phyloP scores from a whole-genome alignment of 2,329 filamentous ascomycete genomes.

The Tympanopsis confertula region DNA sequence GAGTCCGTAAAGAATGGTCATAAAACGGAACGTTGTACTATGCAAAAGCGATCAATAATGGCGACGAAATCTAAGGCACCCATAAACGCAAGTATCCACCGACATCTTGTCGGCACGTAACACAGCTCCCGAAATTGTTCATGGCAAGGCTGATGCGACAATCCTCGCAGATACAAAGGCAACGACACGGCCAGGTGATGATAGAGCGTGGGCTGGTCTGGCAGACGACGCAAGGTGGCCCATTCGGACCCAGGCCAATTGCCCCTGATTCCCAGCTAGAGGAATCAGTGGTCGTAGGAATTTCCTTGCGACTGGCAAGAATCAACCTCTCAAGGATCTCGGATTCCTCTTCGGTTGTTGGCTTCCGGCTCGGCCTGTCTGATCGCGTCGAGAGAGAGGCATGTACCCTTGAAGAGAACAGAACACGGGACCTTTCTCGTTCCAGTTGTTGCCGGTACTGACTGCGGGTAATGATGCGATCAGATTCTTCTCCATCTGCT shows the following conservation, averaged over 20 bases:
- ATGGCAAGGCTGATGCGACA: conserved; percentile 86
- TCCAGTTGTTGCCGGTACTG: conserved; percentile 60
- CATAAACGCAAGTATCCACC: conserved; percentile 83
- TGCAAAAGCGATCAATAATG: too few species aligned
- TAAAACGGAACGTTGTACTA: too few species aligned
- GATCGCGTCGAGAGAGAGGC: conserved; percentile 13
- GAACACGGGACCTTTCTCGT: conserved; percentile 57
- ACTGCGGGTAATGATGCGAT: conserved; percentile 69
- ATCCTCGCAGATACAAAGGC: conserved; percentile 86
- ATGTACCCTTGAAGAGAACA: conserved; percentile 33
- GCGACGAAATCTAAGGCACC: conserved; percentile 46
- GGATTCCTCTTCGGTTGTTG: conserved; percentile 47
- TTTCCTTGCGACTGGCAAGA: conserved; percentile 31
- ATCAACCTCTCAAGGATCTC: conserved; percentile 48
- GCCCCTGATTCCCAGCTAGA: conserved; percentile 59
- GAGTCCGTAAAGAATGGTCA: too few species aligned
- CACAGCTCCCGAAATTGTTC: conserved; percentile 95
- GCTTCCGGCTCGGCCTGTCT: conserved; percentile 20
- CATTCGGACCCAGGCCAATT: conserved; percentile 55
- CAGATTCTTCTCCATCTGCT: conserved; percentile 23
- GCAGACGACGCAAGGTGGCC: conserved; percentile 86
- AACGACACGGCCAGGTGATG: conserved; percentile 93
- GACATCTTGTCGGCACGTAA: conserved; percentile 83
- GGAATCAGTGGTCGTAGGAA: conserved; percentile 8
- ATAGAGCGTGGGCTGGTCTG: conserved; percentile 77